phyloP scores from a whole-genome alignment of 331 rosid species.

The Saraca asoca region DNA sequence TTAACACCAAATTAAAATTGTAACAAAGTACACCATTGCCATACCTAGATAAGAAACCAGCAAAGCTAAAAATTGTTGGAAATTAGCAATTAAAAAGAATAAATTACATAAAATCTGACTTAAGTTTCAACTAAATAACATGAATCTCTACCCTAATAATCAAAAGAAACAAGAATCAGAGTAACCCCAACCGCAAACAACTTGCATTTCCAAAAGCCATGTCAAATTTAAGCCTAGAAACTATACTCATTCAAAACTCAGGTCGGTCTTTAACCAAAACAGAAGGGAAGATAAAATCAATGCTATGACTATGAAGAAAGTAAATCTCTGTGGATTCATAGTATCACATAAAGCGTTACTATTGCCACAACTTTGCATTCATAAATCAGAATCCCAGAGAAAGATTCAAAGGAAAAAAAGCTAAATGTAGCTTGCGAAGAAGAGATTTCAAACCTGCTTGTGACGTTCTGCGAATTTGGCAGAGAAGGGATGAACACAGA shows the following conservation, averaged over 20 bases:
- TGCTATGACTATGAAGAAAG: background rate
- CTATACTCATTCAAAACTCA: background rate
- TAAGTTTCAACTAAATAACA: background rate
- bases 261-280: background rate
- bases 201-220: background rate
- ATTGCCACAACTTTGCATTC: background rate
- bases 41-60: background rate
- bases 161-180: background rate
- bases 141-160: background rate
- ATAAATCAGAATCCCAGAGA: background rate
- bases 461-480: background rate
- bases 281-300: too few relatives aligned
- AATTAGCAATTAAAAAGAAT: background rate
- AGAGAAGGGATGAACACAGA: background rate
- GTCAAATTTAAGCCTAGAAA: background rate
- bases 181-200: background rate
- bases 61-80: background rate
- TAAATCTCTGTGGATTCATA: background rate
- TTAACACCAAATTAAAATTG: background rate
- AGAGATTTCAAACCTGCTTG: conserved; percentile 11
- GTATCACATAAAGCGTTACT: background rate
- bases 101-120: background rate
- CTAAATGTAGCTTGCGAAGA: background rate
- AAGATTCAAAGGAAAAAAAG: background rate
- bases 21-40: background rate